Base-by-base conservation (phyloP, 139 green algal species). In the Limnomonas spitsbergensis region DNA sequence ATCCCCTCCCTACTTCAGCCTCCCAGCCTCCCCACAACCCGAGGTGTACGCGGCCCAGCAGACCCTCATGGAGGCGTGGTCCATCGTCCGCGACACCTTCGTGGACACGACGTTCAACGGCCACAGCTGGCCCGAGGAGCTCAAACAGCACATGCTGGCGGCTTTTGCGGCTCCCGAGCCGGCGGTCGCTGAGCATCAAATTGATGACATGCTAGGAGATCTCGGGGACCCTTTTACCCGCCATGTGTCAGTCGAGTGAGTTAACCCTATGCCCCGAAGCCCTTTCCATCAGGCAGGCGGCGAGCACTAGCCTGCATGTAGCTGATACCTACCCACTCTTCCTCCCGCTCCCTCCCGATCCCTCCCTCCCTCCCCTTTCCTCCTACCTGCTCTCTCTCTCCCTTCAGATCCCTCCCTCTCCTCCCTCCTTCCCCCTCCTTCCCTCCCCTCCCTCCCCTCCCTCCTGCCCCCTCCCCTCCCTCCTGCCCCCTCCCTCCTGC, bases 221-320 rank as follows among this genome's bases (percentile, higher is more conserved):
- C 89, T 98, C 40, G 89, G 87, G 0, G 95, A 98, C 85, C 95
- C 94, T 0, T 98, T 95, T 88, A 98, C 95, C 0, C 90, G 94
- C 75, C 86, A 95, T 53, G 77, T 98, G n/a, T n/a, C n/a, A n/a
- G n/a, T n/a, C n/a, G n/a, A n/a, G n/a, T n/a, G n/a, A n/a, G n/a
- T n/a, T n/a, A n/a, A n/a, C n/a, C n/a, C n/a, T n/a, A n/a, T n/a
- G n/a, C n/a, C n/a, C n/a, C n/a, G n/a, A n/a, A n/a, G n/a, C n/a
- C n/a, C n/a, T n/a, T n/a, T n/a, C n/a, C n/a, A n/a, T n/a, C n/a
- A n/a, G n/a, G n/a, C n/a, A n/a, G n/a, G n/a, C n/a, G n/a, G n/a
- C n/a, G n/a, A n/a, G n/a, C n/a, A n/a, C n/a, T n/a, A n/a, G n/a
- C n/a, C n/a, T n/a, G n/a, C n/a, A n/a, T n/a, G n/a, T n/a, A n/a